Evolutionary conservation across 495 filamentous ascomycete species (phyloP), one percentile per base, ranked within the genome.

Genomic region (Penicillium egyptiacum): DNA sequence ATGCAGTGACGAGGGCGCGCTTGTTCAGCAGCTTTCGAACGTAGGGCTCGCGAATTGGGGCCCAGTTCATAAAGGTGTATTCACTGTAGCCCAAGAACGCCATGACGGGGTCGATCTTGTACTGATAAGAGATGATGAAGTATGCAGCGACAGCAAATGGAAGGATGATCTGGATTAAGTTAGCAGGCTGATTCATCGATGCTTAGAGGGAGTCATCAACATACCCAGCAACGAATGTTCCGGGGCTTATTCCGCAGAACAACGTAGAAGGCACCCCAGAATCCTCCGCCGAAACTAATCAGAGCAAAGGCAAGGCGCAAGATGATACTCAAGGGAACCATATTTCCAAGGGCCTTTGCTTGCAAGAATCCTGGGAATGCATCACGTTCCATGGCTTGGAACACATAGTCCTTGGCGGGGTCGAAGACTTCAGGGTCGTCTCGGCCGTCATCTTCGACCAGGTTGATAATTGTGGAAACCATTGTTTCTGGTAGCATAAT

Each of bases 341-440:
- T 78, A 66, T 98, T 98, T 40, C 95, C 95, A 14, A 98, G 81
- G 7, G 92, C 94, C 76, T 97, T 97, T 65, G 89, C 87, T 63
- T 91, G 86, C 59, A 98, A 82, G 79, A 98, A 98, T 22, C 92
- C 92, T 4, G 94, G 94, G 73, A 96, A 98, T 14, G 94, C 94
- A 74, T 98, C 94, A 41, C 95, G 86, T 73, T 99, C 94, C 95
- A 99, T 99, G 3, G 94, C 94, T 68, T 98, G 95, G 73, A 97
- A 99, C 45, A 96, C 93, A 69, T 98, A 99, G 75, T 99, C 95
- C 73, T 98, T 98, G 25, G 94, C 94, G 3, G 88, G 86, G 68
- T 97, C 93, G 60, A 99, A 99, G 11, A 99, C 86, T 68, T 98
- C 94, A 1, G 94, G 94, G 67, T 99, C 94, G 61, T 97, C 95